Conservation (phyloP, 345 rosid genomes). For the Salix arbutifolia region DNA sequence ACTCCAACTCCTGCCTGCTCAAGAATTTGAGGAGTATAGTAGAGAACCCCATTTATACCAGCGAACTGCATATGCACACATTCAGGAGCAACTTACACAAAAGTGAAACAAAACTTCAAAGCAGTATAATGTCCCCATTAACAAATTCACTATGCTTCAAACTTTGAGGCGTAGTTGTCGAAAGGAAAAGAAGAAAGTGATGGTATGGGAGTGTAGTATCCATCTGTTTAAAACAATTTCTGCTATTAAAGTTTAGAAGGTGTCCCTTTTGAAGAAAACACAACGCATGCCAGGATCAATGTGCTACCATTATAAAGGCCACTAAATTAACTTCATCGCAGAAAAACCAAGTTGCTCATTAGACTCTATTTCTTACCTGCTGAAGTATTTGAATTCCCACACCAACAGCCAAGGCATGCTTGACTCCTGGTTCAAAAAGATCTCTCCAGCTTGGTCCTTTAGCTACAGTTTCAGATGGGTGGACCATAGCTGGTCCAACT, state of each 20-base stretch:
- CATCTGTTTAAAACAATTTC: not conserved
- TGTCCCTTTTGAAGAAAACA: not conserved
- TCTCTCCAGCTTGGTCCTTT: constrained; percentile 69
- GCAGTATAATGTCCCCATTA: not conserved
- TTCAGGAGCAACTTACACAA: not conserved
- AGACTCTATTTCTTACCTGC: constrained; percentile 54
- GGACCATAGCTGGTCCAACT: constrained; percentile 86
- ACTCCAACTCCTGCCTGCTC: constrained; percentile 91
- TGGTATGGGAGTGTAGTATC: not conserved
- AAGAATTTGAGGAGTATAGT: constrained; percentile 96
- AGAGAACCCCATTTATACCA: constrained; percentile 94
- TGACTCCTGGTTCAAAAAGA: constrained; percentile 89
- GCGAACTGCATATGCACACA: constrained; percentile 52
- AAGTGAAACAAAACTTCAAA: not conserved
- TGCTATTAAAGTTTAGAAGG: not conserved
- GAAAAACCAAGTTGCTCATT: not conserved
- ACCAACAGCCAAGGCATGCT: constrained; percentile 87
- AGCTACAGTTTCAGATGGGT: constrained; percentile 62
- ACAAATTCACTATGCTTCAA: not conserved
- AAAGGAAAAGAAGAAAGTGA: not conserved
- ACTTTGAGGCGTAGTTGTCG: not conserved
- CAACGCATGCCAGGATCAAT: not conserved
- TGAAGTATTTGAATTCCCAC: constrained; percentile 91
- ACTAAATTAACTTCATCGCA: not conserved
- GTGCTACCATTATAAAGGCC: not conserved